These are phyloP conservation scores for Leccinum pachyderme DNA, from an alignment of 1,284 basidiomycete genomes.

Conservation along the genomic window DNA sequence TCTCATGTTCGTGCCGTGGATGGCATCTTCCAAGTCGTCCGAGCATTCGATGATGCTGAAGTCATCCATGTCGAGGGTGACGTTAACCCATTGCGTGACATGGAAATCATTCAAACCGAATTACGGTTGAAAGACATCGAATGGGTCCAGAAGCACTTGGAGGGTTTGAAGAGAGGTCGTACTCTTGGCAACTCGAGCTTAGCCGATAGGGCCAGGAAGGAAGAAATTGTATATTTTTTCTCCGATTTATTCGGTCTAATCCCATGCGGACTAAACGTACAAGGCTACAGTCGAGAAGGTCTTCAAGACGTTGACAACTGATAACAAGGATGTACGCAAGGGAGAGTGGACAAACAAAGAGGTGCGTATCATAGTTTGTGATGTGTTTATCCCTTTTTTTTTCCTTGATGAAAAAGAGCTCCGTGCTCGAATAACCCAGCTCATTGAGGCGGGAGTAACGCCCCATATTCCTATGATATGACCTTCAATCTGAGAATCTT, in stretches of 20 bases:
- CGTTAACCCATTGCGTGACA: constrained; percentile 93
- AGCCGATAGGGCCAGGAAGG: constrained; percentile 95
- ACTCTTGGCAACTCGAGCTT: constrained; percentile 77
- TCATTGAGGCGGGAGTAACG: constrained; percentile 75
- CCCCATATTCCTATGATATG: constrained; percentile 69
- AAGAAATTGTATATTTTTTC: constrained; percentile 76
- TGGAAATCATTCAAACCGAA: constrained; percentile 97
- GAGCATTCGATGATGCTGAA: constrained; percentile 98
- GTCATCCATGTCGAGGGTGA: constrained; percentile 99
- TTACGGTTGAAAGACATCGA: constrained; percentile 97
- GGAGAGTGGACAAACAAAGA: constrained; percentile 96
- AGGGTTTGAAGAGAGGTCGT: constrained; percentile 72
- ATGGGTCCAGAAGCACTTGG: constrained; percentile 94
- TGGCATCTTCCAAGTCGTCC: constrained; percentile 98
- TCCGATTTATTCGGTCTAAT: not conserved
- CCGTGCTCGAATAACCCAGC: constrained; percentile 75
- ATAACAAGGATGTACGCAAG: constrained; percentile 92
- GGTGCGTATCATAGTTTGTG: constrained; percentile 50
- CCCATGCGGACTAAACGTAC: constrained; percentile 19
- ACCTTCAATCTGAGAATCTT: constrained; percentile 43
- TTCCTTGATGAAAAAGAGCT: constrained; percentile 77
- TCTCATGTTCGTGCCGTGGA: constrained; percentile 98
- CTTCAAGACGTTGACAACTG: constrained; percentile 75
- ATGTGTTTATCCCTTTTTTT: not conserved
- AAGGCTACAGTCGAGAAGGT: constrained; percentile 88